Percentiles rank a stretch among this genome's conserved stretches.
phyloP scores from a whole-genome alignment of 768 basidiomycete genomes.

The Suillus brevipes region DNA sequence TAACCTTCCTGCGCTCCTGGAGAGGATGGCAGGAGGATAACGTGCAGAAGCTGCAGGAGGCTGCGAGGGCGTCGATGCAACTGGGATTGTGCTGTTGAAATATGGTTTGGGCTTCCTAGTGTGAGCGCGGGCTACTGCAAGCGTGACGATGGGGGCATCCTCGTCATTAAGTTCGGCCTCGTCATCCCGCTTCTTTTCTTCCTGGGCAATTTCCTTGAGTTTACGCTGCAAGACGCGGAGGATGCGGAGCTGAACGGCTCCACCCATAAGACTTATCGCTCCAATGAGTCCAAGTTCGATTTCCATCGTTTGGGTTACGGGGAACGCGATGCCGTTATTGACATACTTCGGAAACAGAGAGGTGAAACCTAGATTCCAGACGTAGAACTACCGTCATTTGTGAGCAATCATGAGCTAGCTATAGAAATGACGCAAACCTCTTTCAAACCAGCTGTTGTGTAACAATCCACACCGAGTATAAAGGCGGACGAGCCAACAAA shows the following conservation, averaged over 20 bases:
- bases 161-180: conserved; percentile 68
- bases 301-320: conserved; percentile 87
- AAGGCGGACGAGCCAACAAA: conserved; percentile 89
- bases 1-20: conserved; percentile 28
- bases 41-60: conserved; percentile 29
- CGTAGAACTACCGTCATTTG: conserved; percentile 68
- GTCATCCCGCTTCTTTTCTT: conserved; percentile 68
- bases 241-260: conserved; percentile 87
- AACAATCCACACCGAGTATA: conserved; percentile 93
- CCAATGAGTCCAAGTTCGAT: conserved; percentile 90
- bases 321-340: conserved; percentile 67
- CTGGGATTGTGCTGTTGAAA: conserved; percentile 24
- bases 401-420: conserved; percentile 14
- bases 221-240: conserved; percentile 78
- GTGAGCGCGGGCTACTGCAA: conserved; percentile 14
- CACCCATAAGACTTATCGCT: conserved; percentile 82
- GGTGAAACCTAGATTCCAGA: conserved; percentile 92
- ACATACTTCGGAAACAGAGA: conserved; percentile 77
- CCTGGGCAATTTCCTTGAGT: conserved; percentile 75
- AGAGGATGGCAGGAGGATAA: conserved; percentile 23
- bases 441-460: conserved; percentile 87
- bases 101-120: conserved; percentile 23
- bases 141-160: conserved; percentile 31
- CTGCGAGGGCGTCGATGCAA: conserved; percentile 24
- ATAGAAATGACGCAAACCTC: conserved; percentile 54